Evolutionary conservation across 192 early-diverging fungal genomes (phyloP).

Genomic region (Podila horticola): DNA sequence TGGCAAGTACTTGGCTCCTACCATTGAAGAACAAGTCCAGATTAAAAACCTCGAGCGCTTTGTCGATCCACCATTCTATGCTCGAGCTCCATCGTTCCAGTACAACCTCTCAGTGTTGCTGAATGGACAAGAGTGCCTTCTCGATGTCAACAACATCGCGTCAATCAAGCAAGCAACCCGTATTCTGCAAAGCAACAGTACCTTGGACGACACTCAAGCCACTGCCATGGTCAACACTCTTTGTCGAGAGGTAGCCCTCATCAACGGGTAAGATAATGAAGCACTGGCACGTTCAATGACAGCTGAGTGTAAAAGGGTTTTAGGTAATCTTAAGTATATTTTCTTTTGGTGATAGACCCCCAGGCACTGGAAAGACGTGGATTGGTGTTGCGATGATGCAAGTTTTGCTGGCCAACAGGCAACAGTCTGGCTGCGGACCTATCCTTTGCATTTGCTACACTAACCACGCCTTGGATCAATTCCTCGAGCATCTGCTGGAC

Average conservation of each 20-base stretch:
- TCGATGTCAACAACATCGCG: constrained; percentile 11
- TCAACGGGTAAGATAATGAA: constrained; percentile 56
- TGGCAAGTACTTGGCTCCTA: constrained; percentile 51
- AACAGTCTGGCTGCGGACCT: constrained; percentile 35
- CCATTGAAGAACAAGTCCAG: neutral
- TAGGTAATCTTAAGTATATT: no score
- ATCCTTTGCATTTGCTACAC: constrained; percentile 66
- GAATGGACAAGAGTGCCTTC: neutral
- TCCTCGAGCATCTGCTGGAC: constrained; percentile 64
- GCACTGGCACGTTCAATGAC: neutral
- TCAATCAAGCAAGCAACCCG: neutral
- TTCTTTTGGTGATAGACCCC: constrained; percentile 41
- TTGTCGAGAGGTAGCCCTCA: constrained; percentile 58
- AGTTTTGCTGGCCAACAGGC: constrained; percentile 48
- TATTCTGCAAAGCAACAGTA: constrained; percentile 6
- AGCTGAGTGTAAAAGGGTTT: constrained; percentile 7
- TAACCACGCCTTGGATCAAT: constrained; percentile 72
- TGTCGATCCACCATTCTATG: constrained; percentile 49
- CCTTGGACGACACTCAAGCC: constrained; percentile 63
- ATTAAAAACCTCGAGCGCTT: neutral
- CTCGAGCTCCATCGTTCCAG: constrained; percentile 41
- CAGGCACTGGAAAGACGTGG: constrained; percentile 62
- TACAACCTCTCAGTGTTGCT: constrained; percentile 46
- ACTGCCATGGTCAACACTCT: constrained; percentile 58
- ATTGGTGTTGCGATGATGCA: constrained; percentile 62